phyloP scores from a whole-genome alignment of 768 basidiomycete genomes.

The Trametes cingulata region DNA sequence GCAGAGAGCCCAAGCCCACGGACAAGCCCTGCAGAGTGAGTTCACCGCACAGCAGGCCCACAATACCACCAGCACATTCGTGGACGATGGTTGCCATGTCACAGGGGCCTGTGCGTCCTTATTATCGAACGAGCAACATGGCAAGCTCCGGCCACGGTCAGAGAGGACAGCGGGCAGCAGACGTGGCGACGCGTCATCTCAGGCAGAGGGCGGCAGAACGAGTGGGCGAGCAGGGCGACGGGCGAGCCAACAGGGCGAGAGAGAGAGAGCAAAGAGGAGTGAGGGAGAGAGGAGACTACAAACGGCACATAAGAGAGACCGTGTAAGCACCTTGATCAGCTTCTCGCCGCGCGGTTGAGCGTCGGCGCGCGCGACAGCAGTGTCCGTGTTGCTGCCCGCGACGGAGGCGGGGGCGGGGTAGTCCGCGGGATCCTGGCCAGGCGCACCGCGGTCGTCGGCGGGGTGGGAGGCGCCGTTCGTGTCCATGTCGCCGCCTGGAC shows the following conservation, averaged over 20 bases:
- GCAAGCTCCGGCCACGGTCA: slow-evolving; percentile 18
- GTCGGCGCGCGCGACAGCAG: slow-evolving; percentile 20
- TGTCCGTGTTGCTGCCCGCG: slow-evolving; percentile 11
- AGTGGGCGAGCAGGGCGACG: slow-evolving; percentile 9
- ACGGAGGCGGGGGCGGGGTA: slow-evolving; percentile 21
- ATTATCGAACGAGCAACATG: slow-evolving; percentile 10
- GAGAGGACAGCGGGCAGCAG: not conserved
- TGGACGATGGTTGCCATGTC: slow-evolving; percentile 19
- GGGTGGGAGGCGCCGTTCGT: slow-evolving; percentile 24
- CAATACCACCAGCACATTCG: not conserved
- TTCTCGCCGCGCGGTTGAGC: slow-evolving; percentile 31
- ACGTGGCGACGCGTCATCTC: slow-evolving; percentile 5
- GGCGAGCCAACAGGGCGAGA: slow-evolving; percentile 30
- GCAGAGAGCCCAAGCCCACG: slow-evolving; percentile 2
- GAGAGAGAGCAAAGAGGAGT: slow-evolving; percentile 65
- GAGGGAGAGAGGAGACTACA: slow-evolving; percentile 6
- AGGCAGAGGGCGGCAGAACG: slow-evolving; percentile 11
- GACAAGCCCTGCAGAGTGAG: slow-evolving; percentile 12
- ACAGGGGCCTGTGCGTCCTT: slow-evolving; percentile 1
- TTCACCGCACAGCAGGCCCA: not conserved
- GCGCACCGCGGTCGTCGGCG: slow-evolving; percentile 25
- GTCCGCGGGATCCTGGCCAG: slow-evolving; percentile 18
- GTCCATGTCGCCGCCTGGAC: slow-evolving; percentile 19
- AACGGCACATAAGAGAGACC: slow-evolving; percentile 22
- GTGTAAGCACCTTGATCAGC: slow-evolving; percentile 36